Conservation (phyloP, 495 filamentous ascomycete species). For the Aspergillus homomorphus region DNA sequence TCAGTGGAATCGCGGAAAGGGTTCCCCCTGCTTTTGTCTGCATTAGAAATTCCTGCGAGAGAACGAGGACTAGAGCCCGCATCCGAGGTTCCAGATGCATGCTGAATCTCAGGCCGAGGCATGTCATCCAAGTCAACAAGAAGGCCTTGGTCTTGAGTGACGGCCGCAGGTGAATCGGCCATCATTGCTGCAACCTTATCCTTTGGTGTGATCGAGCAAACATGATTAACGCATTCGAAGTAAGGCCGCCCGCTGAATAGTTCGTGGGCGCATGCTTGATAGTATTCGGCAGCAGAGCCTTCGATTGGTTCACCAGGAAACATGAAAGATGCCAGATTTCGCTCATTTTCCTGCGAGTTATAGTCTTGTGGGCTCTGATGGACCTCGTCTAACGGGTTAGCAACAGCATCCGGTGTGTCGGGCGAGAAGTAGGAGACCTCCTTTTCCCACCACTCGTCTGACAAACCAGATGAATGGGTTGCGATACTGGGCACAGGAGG, state of each 20-base stretch:
- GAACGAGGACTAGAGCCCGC: slow-evolving; percentile 13
- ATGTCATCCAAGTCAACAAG: slow-evolving; percentile 36
- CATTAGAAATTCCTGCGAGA: slow-evolving; percentile 5
- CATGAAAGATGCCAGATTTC: slow-evolving; percentile 22
- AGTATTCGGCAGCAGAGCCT: slow-evolving; percentile 52
- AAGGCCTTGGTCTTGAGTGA: slow-evolving; percentile 10
- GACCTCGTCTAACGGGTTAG: slow-evolving; percentile 21
- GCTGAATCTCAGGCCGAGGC: slow-evolving; percentile 9
- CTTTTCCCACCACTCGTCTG: slow-evolving; percentile 41
- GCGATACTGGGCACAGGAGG: slow-evolving; percentile 32
- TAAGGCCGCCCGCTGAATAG: slow-evolving; percentile 46
- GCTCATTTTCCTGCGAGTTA: slow-evolving; percentile 1
- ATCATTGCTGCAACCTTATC: slow-evolving; percentile 14
- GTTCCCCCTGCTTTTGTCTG: not conserved
- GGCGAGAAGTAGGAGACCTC: slow-evolving; percentile 39
- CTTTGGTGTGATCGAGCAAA: slow-evolving; percentile 40
- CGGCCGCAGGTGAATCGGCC: not conserved
- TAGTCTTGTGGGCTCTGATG: slow-evolving; percentile 13
- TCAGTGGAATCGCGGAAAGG: not conserved
- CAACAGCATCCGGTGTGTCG: slow-evolving; percentile 29
- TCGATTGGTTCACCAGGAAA: slow-evolving; percentile 30
- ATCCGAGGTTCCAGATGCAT: slow-evolving; percentile 3
- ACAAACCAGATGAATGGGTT: slow-evolving; percentile 28
- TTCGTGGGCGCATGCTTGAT: slow-evolving; percentile 51
- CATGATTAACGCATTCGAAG: slow-evolving; percentile 50